Conservation (phyloP, 495 filamentous ascomycete genomes). For the Aspergillus mulundensis region DNA sequence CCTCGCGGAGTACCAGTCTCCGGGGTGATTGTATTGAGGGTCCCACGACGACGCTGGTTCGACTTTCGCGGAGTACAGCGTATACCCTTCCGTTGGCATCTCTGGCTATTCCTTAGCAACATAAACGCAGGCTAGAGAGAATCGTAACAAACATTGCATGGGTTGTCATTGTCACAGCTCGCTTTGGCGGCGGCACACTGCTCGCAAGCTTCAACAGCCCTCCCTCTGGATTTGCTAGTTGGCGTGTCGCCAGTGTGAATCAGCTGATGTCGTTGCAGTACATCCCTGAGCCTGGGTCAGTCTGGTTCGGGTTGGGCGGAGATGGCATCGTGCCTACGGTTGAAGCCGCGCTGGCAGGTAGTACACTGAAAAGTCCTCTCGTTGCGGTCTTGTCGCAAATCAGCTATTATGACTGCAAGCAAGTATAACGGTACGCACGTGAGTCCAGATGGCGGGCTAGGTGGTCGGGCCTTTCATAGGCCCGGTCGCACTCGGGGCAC, state of each 20-base stretch:
- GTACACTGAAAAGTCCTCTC: constrained; percentile 22
- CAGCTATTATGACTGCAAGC: not conserved
- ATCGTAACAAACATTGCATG: constrained; percentile 19
- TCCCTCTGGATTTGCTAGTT: constrained; percentile 10
- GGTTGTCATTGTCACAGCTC: constrained; percentile 25
- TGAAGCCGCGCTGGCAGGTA: constrained; percentile 20
- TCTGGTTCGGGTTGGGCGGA: no score
- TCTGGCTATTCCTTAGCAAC: constrained; percentile 1
- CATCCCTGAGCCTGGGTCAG: constrained; percentile 13
- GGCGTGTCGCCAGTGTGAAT: constrained; percentile 21
- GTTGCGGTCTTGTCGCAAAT: constrained; percentile 17
- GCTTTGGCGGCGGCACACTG: constrained; percentile 22
- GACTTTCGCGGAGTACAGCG: constrained; percentile 4
- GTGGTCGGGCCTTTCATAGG: constrained; percentile 21
- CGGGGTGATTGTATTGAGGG: no score
- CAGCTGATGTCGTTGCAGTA: constrained; percentile 24
- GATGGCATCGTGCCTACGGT: constrained; percentile 14
- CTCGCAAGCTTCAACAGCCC: constrained; percentile 22
- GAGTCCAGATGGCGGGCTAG: constrained; percentile 29
- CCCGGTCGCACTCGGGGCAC: constrained; percentile 25
- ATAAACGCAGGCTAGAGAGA: no score
- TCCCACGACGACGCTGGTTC: not conserved
- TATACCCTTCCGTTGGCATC: constrained; percentile 16
- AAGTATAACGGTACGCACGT: constrained; percentile 11
- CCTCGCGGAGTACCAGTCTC: not conserved